Conservation (phyloP, 805 yeast genomes). For the Torulaspora indica region DNA sequence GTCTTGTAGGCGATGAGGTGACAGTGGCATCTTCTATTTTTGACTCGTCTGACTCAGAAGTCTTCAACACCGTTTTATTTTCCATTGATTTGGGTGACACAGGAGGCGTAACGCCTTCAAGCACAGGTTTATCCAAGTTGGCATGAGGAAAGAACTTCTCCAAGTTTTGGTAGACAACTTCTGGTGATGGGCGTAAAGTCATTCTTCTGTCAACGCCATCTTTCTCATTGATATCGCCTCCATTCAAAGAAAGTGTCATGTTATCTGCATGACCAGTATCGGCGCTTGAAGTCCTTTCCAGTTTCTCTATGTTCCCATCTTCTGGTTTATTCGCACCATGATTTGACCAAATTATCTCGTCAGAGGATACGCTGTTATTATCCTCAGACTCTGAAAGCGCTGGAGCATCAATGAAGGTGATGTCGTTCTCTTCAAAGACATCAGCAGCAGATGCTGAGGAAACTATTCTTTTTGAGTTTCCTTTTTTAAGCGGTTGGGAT, state of each 20-base stretch:
- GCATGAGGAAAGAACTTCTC: constrained; percentile 91
- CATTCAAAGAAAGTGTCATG: not conserved
- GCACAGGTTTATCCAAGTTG: constrained; percentile 85
- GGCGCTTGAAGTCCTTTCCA: not conserved
- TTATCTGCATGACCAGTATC: not conserved
- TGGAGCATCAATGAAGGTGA: constrained; percentile 75
- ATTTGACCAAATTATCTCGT: constrained; percentile 21
- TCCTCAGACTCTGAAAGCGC: constrained; percentile 49
- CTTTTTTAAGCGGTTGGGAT: constrained; percentile 29
- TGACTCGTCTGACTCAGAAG: not conserved
- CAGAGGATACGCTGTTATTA: constrained; percentile 37
- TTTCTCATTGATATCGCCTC: constrained; percentile 1
- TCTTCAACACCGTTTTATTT: constrained; percentile 10
- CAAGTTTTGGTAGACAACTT: constrained; percentile 83
- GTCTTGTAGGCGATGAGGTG: not conserved
- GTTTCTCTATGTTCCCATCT: not conserved
- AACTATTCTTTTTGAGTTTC: constrained; percentile 34
- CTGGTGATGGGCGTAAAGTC: constrained; percentile 92
- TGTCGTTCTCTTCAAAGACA: constrained; percentile 63
- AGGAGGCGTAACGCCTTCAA: constrained; percentile 65
- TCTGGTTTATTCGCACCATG: constrained; percentile 1
- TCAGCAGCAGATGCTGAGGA: constrained; percentile 41
- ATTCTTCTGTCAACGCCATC: constrained; percentile 35
- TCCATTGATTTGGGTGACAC: constrained; percentile 42
- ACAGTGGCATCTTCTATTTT: not conserved